Percentiles rank a stretch among this genome's conserved stretches.
phyloP scores from a whole-genome alignment of 495 filamentous ascomycete genomes.

The Tuber umbilicatum region DNA sequence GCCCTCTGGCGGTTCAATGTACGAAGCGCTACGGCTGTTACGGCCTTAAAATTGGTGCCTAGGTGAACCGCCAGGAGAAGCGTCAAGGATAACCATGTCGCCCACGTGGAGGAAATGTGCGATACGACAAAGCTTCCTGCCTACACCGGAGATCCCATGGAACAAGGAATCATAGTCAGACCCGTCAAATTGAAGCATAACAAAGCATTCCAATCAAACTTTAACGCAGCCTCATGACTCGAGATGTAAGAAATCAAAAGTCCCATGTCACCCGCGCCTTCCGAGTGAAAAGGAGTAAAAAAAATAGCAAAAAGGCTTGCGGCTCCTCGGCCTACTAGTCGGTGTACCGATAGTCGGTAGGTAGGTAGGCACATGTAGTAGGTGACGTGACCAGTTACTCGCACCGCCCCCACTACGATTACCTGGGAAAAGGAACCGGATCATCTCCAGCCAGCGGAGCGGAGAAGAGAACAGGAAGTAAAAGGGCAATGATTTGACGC shows the following conservation, averaged over 20 bases:
- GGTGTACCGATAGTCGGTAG: too few relatives aligned
- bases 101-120: constrained; percentile 58
- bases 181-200: constrained; percentile 1
- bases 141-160: constrained; percentile 41
- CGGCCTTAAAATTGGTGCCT: constrained; percentile 74
- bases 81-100: constrained; percentile 71
- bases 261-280: not conserved
- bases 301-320: constrained; percentile 4
- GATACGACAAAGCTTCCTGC: constrained; percentile 76
- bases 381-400: constrained; percentile 3
- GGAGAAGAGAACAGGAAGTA: not conserved
- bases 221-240: not conserved
- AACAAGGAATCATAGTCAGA: not conserved
- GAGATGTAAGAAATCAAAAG: constrained; percentile 1
- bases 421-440: not conserved
- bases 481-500: not conserved
- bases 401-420: not conserved
- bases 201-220: not conserved
- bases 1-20: constrained; percentile 85
- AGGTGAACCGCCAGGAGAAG: constrained; percentile 68
- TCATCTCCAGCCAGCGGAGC: not conserved
- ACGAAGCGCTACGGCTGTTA: constrained; percentile 72
- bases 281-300: not conserved
- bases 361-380: too few relatives aligned
- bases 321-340: not conserved